Evolutionary conservation across 73 alveolate genomes (phyloP), one percentile per base, ranked within the genome.

Genomic region (Blepharisma japonicum): DNA sequence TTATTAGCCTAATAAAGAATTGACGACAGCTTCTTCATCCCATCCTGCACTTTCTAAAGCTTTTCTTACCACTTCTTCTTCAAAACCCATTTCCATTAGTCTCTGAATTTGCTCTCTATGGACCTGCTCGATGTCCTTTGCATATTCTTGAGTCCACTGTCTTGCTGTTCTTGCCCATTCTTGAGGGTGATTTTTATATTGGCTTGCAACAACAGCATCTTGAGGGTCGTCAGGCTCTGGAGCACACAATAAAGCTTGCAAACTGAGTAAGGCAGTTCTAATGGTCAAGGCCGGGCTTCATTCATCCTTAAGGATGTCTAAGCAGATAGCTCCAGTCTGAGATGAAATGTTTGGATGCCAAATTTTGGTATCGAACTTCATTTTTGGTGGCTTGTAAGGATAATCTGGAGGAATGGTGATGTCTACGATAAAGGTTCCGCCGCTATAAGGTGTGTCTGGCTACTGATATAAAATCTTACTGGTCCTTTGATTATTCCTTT

Each of bases 341-440:
- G 20, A 68, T 79, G 89, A 97, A 83, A 94, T 92, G 80, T 94
- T 94, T 6, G 98, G 98, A 82, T 94, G 98, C 85, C 79, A 94
- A 79, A 94, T 94, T 81, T 94, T 91, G 74, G 98, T 94, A 79
- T 88, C 81, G 90, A 94, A 94, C 23, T 87, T 88, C 55, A 91
- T 92, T 86, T 92, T 94, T 38, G 98, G 98, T 39, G 98, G 97
- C 25, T 81, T 95, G 97, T 89, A 87, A n/a, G 98, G 98, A 83
- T 94, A 94, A 68, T 94, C 97, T 66, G 92, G 96, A 11, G 96
- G 96, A 49, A 94, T 71, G 83, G 79, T 86, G 46, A 94, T 86
- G 76, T 92, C 96, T 21, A 89, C 90, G 20, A 74, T 85, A 83
- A 94, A 94, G 51, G 82, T 38, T 27, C 99, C 99, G 39, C 97